Base-by-base conservation (phyloP, 257 asterid species). In the Ajuga chamaepitys region DNA sequence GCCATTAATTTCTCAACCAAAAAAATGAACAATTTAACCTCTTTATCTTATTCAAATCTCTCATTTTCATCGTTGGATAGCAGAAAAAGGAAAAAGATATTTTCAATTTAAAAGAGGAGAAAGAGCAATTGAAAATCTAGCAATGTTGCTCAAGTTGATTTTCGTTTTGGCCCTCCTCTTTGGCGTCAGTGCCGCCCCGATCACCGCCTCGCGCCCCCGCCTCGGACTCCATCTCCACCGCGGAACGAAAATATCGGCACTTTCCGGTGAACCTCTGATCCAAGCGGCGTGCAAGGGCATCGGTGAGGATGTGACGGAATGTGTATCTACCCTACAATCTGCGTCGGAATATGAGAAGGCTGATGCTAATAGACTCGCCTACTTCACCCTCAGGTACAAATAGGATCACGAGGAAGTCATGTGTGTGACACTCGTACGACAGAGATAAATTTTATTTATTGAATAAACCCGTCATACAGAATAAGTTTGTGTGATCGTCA, bases 201-300 rank as follows among this genome's bases (percentile, higher is more conserved):
- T 47, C 34, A n/a, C 67, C 10, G 68, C 70, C 41, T 63, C 5
- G 2, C 68, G 66, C 21, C 62, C 67, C 51, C 75, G 2, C 34
- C 54, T 18, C 0, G 64, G 26, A 35, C 67, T 50, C 63, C 64
- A 22, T 0, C 48, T 62, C 70, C 60, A 21, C 64, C 48, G n/a
- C 8, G 32, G n/a, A 0, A 38, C 38, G 25, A 74, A 71, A 61
- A 22, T 73, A 3, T 50, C 79, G 0, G 17, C 17, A 4, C 53
- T 47, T 0, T 41, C 80, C 18, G 80, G 77, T 17, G 71, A 72
- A 0, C 58, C 80, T 11, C 74, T 82, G 62, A 64, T 82, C 12
- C 26, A 57, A n/a, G 70, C 71, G 1, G 85, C 85, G 0, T 82
- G 88, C 63, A 35, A 22, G 0, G 88, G 85, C 54, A 25, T 58